These are phyloP conservation scores for Populus deltoides DNA, from an alignment of 345 rosid species.

Conservation along the genomic window DNA sequence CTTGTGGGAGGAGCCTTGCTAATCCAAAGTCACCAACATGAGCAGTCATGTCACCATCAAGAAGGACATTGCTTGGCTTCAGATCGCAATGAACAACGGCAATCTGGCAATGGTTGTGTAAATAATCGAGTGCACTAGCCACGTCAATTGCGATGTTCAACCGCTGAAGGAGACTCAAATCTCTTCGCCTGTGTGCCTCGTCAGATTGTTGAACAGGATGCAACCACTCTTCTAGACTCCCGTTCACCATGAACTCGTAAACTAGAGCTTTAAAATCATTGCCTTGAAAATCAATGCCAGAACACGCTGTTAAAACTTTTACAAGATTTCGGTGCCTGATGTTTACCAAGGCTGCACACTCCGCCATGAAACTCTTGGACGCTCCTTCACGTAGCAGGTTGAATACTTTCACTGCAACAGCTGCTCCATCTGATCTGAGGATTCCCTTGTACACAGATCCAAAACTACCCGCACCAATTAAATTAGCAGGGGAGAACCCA, in stretches of 20 bases:
- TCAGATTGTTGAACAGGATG: neutral
- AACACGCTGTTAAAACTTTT: neutral
- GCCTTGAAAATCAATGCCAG: neutral
- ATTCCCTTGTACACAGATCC: slow-evolving; percentile 2
- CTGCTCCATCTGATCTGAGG: neutral
- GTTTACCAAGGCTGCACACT: neutral
- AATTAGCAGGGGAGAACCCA: neutral
- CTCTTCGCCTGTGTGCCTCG: neutral
- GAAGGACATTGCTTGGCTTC: slow-evolving; percentile 3
- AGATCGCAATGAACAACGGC: neutral
- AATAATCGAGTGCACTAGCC: neutral
- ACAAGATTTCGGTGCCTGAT: slow-evolving; percentile 9
- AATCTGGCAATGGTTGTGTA: neutral
- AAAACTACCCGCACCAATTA: slow-evolving; percentile 9
- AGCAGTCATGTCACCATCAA: neutral
- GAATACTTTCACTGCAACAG: slow-evolving; percentile 6
- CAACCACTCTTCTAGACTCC: slow-evolving; percentile 5
- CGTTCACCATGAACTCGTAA: slow-evolving; percentile 6
- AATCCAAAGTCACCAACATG: neutral
- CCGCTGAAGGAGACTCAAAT: neutral
- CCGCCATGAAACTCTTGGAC: slow-evolving; percentile 1
- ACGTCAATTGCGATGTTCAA: neutral
- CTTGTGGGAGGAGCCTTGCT: neutral
- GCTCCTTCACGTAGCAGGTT: slow-evolving; percentile 5
- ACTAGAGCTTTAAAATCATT: slow-evolving; percentile 8